Percentiles rank a stretch among this genome's conserved stretches.
phyloP scores from a whole-genome alignment of 495 filamentous ascomycete species.

The Neurospora sp. region DNA sequence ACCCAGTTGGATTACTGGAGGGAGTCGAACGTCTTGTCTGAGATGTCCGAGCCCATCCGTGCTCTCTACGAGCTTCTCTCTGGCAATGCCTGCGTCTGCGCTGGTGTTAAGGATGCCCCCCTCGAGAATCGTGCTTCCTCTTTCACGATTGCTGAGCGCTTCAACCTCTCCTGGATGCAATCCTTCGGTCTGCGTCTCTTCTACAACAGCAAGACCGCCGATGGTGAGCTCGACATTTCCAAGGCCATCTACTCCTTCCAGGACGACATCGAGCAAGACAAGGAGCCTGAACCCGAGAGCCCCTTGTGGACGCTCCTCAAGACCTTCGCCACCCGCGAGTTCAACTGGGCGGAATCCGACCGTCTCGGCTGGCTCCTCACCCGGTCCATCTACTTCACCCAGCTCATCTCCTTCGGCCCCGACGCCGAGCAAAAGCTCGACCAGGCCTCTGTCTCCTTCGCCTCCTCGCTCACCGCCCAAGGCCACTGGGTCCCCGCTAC shows the following conservation, averaged over 20 bases:
- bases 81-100: slow-evolving; percentile 71
- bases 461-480: slow-evolving; percentile 56
- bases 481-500: slow-evolving; percentile 58
- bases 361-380: slow-evolving; percentile 79
- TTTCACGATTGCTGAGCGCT: slow-evolving; percentile 70
- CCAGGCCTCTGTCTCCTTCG: slow-evolving; percentile 57
- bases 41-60: slow-evolving; percentile 76
- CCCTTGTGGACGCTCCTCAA: slow-evolving; percentile 79
- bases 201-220: slow-evolving; percentile 48
- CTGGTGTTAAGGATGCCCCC: slow-evolving; percentile 59
- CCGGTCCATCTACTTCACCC: slow-evolving; percentile 41
- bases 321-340: slow-evolving; percentile 53
- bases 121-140: slow-evolving; percentile 65
- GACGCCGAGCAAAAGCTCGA: slow-evolving; percentile 48
- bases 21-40: slow-evolving; percentile 65
- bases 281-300: slow-evolving; percentile 59
- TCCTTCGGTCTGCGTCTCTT: slow-evolving; percentile 84
- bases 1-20: slow-evolving; percentile 79
- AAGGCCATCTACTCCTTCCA: slow-evolving; percentile 59
- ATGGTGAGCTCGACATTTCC: slow-evolving; percentile 53
- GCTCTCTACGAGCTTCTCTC: slow-evolving; percentile 83
- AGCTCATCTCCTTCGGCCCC: slow-evolving; percentile 29
- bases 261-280: slow-evolving; percentile 53
- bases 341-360: slow-evolving; percentile 49
- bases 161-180: slow-evolving; percentile 83